A percentile compares a stretch with the other conserved stretches of the same genome.
Evolutionary conservation across 1,284 basidiomycete genomes (phyloP).

Genomic region (Boletus mariae): DNA sequence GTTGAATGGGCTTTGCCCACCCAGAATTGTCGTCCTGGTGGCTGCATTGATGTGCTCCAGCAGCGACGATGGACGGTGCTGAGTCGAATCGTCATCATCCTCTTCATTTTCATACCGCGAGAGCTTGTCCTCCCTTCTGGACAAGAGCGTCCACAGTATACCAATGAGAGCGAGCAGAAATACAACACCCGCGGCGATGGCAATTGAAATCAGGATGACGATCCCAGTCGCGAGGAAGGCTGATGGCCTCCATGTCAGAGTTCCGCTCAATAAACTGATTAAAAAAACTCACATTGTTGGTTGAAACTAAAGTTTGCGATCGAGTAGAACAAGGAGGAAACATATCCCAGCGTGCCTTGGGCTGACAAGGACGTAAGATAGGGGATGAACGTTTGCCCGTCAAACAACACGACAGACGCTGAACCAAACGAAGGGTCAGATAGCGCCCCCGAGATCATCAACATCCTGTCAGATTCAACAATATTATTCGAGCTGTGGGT

Average conservation of each 20-base stretch:
- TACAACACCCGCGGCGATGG: conserved; percentile 92
- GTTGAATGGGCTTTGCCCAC: conserved; percentile 48
- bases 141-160: conserved; percentile 86
- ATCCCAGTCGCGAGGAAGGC: conserved; percentile 88
- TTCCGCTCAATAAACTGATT: neutral
- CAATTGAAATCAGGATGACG: conserved; percentile 96
- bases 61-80: conserved; percentile 74
- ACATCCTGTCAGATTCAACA: conserved; percentile 83
- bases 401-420: conserved; percentile 82
- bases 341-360: conserved; percentile 67
- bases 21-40: conserved; percentile 73
- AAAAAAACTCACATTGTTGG: conserved; percentile 55
- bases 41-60: conserved; percentile 88
- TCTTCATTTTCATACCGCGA: conserved; percentile 62
- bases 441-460: conserved; percentile 85
- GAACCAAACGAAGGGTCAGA: conserved; percentile 71
- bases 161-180: conserved; percentile 87
- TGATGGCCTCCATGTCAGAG: conserved; percentile 33
- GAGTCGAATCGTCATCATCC: conserved; percentile 70
- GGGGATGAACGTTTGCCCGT: conserved; percentile 81
- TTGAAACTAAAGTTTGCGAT: conserved; percentile 72
- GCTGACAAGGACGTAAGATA: conserved; percentile 73
- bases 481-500: conserved; percentile 67
- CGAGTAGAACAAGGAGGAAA: conserved; percentile 82
- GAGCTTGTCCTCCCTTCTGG: conserved; percentile 68